Base-by-base conservation (phyloP, 140 eudicot species). In the Ambrosia hybrid region DNA sequence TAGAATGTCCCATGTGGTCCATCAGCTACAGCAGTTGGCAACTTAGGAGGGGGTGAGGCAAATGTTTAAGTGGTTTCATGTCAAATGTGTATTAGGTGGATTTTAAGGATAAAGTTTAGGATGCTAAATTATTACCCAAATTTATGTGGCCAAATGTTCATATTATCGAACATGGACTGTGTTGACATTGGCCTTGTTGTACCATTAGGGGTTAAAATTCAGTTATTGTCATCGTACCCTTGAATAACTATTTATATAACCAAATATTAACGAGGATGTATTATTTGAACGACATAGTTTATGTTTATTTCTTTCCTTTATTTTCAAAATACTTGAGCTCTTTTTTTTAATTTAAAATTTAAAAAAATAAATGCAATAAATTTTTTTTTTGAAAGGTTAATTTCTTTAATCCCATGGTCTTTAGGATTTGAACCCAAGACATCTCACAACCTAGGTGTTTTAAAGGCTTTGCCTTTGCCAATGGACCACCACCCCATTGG, bases 1-100 rank as follows among this genome's bases (percentile, higher is more conserved):
- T 38, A 86, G 98, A 65, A 92, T 92, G 98, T 89, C 98, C 4
- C 98, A 89, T 72, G 98, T 92, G 70, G 95, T 92, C 56, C 96
- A 92, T 82, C 98, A 92, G 96, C 76, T 92, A 51, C 98, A 92
- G 70, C 96, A 92, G 95, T 77, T 92, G 79, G 82, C 91, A 41
- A 73, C 82, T 36, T 81, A 81, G 78, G 68, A 36, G 11, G 65
- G 0, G 38, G 63, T 5, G 6, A 37, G 37, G 38, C 5, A 2
- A 3, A 11, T 63, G 68, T 63, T 63, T n/a, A n/a, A 37, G 68
- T 38, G 11, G 33, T 34, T 61, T 13, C 48, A 5, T 63, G 51
- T 38, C 33, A n/a, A 1, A n/a, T 63, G 68, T 37, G n/a, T 36
- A 62, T 59, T 59, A 59, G 65, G 2, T 59, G 41, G 17, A 59